Evolutionary conservation across 2,329 filamentous ascomycete genomes (phyloP).

Genomic region (Xylariaceae sp.): DNA sequence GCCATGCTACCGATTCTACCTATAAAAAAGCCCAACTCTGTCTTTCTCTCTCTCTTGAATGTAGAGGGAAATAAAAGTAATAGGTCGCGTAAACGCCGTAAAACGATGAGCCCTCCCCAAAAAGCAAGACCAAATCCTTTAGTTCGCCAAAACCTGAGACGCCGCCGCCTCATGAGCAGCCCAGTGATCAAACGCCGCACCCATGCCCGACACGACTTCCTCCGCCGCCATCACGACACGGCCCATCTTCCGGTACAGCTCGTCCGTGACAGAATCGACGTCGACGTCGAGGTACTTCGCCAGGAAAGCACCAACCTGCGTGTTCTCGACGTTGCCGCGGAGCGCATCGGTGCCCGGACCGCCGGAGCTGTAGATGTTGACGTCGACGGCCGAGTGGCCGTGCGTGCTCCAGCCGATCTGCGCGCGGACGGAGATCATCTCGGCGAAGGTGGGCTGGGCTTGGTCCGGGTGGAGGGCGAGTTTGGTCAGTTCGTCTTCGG

Average conservation of each 20-base stretch:
- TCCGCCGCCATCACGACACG: conserved; percentile 25
- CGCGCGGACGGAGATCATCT: conserved; percentile 81
- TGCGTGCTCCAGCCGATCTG: conserved; percentile 93
- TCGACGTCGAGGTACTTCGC: conserved; percentile 74
- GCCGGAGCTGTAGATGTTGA: conserved; percentile 86
- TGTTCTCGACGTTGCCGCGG: conserved; percentile 90
- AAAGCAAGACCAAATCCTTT: neutral
- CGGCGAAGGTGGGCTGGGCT: conserved; percentile 60
- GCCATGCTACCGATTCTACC: too few relatives aligned
- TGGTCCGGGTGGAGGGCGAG: conserved; percentile 55
- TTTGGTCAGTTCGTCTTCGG: conserved; percentile 61
- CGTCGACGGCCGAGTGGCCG: conserved; percentile 88
- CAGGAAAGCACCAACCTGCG: conserved; percentile 80
- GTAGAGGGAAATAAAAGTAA: too few relatives aligned
- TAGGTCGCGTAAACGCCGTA: neutral
- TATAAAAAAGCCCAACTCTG: too few relatives aligned
- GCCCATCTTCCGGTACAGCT: conserved; percentile 58
- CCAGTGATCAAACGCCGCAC: conserved; percentile 26
- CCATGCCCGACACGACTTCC: neutral
- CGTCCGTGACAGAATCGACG: conserved; percentile 68
- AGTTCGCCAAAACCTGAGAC: neutral
- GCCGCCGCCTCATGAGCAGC: conserved; percentile 26
- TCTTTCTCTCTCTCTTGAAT: too few relatives aligned
- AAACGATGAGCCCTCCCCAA: neutral
- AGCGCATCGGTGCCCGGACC: conserved; percentile 60